Evolutionary conservation across 1,284 basidiomycete species (phyloP).

Genomic region (Dichomitus squalens): DNA sequence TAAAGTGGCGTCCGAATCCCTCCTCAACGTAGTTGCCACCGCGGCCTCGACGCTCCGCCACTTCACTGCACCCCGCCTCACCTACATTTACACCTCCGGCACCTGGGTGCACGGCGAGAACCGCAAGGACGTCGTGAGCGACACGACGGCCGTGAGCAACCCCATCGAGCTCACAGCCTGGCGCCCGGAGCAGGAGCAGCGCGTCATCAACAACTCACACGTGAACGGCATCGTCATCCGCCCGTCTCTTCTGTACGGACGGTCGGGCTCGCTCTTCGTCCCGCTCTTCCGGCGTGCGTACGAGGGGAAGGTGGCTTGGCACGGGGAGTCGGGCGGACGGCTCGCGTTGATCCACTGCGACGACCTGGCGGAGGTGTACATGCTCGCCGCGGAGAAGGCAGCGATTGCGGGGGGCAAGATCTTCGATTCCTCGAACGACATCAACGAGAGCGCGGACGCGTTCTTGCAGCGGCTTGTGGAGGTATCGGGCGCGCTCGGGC

Average conservation of each 20-base stretch:
- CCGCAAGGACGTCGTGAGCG: slow-evolving; percentile 36
- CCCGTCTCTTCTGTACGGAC: slow-evolving; percentile 50
- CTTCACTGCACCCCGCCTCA: slow-evolving; percentile 40
- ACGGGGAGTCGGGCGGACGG: slow-evolving; percentile 44
- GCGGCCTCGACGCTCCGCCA: slow-evolving; percentile 35
- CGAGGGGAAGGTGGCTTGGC: slow-evolving; percentile 40
- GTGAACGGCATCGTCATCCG: slow-evolving; percentile 56
- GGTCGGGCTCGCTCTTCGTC: slow-evolving; percentile 43
- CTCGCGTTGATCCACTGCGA: slow-evolving; percentile 49
- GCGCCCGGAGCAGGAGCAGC: slow-evolving; percentile 41
- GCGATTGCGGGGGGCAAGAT: slow-evolving; percentile 42
- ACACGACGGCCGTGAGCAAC: slow-evolving; percentile 37
- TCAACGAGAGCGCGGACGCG: slow-evolving; percentile 47
- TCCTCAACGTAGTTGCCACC: slow-evolving; percentile 39
- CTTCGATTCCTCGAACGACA: slow-evolving; percentile 49
- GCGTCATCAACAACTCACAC: slow-evolving; percentile 32
- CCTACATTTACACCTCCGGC: slow-evolving; percentile 54
- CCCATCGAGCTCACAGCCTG: slow-evolving; percentile 38
- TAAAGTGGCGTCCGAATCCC: slow-evolving; percentile 21
- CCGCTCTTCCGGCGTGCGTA: slow-evolving; percentile 41
- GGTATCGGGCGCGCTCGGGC: slow-evolving; percentile 41
- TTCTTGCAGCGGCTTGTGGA: slow-evolving; percentile 45
- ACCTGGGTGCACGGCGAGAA: slow-evolving; percentile 50
- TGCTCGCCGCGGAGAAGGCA: slow-evolving; percentile 46
- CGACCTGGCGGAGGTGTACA: slow-evolving; percentile 52